Conservation (phyloP, 1,284 basidiomycete species). For the Trichosporon sp. region DNA sequence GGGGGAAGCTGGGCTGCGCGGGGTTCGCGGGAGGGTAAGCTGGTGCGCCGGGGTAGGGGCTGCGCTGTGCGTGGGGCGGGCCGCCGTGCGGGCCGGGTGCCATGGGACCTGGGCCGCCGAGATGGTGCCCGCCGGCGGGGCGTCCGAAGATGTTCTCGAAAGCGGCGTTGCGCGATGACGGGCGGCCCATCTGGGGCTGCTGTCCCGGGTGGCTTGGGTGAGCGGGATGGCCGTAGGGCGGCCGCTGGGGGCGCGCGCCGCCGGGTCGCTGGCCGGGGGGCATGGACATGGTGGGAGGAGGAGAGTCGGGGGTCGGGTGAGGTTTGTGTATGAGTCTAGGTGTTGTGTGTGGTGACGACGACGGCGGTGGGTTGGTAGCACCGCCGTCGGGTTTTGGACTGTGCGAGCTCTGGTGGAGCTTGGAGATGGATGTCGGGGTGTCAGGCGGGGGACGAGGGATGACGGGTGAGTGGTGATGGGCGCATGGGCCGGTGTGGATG, state of each 20-base stretch:
- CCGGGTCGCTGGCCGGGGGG: slow-evolving; percentile 11
- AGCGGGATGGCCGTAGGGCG: slow-evolving; percentile 7
- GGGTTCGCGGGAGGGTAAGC: slow-evolving; percentile 16
- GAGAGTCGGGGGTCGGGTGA: background rate
- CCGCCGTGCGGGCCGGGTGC: slow-evolving; percentile 17
- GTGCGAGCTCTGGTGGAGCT: background rate
- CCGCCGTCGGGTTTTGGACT: slow-evolving; percentile 1
- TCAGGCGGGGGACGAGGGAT: background rate
- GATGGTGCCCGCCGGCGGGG: slow-evolving; percentile 53
- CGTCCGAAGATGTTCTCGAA: slow-evolving; percentile 58
- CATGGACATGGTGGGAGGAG: slow-evolving; percentile 3
- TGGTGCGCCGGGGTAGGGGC: background rate
- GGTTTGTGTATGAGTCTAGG: background rate
- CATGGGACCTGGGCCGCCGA: slow-evolving; percentile 34
- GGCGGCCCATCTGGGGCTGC: slow-evolving; percentile 5
- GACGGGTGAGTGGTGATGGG: background rate
- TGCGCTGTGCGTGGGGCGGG: slow-evolving; percentile 6
- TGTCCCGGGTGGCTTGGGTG: slow-evolving; percentile 7
- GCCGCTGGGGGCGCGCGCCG: slow-evolving; percentile 8
- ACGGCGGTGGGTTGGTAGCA: slow-evolving; percentile 12
- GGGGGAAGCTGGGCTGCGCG: slow-evolving; percentile 25
- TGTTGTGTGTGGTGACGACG: background rate
- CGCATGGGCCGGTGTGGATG: slow-evolving; percentile 6
- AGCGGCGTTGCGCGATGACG: slow-evolving; percentile 48
- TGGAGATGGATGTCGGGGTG: background rate